Evolutionary conservation across 202 grass and related monocot genomes (phyloP).

Genomic region (Musa balbisiana): DNA sequence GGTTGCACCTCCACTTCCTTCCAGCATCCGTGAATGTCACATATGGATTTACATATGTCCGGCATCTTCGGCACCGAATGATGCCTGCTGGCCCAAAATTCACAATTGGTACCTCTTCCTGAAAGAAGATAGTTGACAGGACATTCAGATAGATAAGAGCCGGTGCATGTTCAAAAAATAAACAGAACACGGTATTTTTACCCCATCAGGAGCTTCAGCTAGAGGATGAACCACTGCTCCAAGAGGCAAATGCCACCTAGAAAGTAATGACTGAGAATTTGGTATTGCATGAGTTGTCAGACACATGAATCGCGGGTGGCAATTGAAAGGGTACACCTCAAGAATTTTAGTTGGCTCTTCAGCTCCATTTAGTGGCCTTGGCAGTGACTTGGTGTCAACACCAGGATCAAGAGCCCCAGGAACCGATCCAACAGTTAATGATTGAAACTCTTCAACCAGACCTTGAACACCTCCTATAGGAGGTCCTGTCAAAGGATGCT

Average conservation of each 20-base stretch:
- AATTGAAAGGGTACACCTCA: conserved; percentile 64
- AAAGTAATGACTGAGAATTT: conserved; percentile 74
- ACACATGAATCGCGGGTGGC: conserved; percentile 75
- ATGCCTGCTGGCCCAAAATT: conserved; percentile 79
- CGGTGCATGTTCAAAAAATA: conserved; percentile 5
- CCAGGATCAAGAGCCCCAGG: conserved; percentile 73
- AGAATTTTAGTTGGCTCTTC: conserved; percentile 59
- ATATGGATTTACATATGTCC: conserved; percentile 92
- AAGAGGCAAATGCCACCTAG: conserved; percentile 97
- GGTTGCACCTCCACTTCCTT: conserved; percentile 97
- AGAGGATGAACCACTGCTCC: conserved; percentile 84
- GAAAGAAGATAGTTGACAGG: neutral
- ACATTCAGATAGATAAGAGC: neutral
- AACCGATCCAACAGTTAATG: conserved; percentile 51
- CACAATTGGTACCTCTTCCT: conserved; percentile 87
- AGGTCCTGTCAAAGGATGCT: conserved; percentile 31
- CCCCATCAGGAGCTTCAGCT: conserved; percentile 85
- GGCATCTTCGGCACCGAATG: conserved; percentile 82
- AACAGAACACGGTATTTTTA: conserved; percentile 25
- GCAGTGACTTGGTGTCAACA: conserved; percentile 57
- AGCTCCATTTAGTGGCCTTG: conserved; percentile 72
- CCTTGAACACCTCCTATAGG: conserved; percentile 50
- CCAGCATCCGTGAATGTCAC: conserved; percentile 82
- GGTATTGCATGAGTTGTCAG: conserved; percentile 81
- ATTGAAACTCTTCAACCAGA: conserved; percentile 93